Evolutionary conservation across 2,329 filamentous ascomycete species (phyloP), one percentile per base, ranked within the genome.

Genomic region (Pseudofabraea citricarpa): DNA sequence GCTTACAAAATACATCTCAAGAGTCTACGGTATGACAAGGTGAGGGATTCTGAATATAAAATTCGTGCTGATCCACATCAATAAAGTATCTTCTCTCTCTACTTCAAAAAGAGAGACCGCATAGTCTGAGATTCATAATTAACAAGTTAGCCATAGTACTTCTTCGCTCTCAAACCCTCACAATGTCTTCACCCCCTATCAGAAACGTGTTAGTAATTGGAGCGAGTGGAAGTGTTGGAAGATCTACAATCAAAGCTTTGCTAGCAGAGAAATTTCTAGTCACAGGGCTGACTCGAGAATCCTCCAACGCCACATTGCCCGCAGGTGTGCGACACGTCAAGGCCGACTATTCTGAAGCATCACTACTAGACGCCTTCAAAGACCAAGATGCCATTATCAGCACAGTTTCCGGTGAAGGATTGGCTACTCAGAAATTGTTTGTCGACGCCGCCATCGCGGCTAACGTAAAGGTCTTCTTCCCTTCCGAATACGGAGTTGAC

Each of bases 311-410:
- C 7, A 48, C 53, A 24, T 45, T 56, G 16, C 40, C 49, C 21
- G 41, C 52, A 40, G 53, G 50, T 15, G 41, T 59, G 8, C 31
- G 31, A 15, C 44, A 50, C 16, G 31, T 29, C 6, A 44, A 44
- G 3, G 31, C 42, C 23, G 33, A 46, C 27, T 46, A 49, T 24
- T 29, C 36, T 21, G 12, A 13, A 16, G 12, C 19, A 10, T 38
- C 36, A 12, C 45, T 50, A 19, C 9, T 46, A 16, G 9, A 20
- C 0, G 73, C 71, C 2, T 68, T 83, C 41, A 49, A 64, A 31
- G 72, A 70, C 32, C 71, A 79, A 46, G 79, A 83, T 55, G 78
- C 74, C 2, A 68, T 81, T 10, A 56, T 82, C 15, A 74, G 71
- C 5, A 62, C 71, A 1, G 65, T 82, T 18, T 69, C 66, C 6